These are phyloP conservation scores for Fusarium citri DNA, from an alignment of 2,329 filamentous ascomycete species.

Conservation along the genomic window DNA sequence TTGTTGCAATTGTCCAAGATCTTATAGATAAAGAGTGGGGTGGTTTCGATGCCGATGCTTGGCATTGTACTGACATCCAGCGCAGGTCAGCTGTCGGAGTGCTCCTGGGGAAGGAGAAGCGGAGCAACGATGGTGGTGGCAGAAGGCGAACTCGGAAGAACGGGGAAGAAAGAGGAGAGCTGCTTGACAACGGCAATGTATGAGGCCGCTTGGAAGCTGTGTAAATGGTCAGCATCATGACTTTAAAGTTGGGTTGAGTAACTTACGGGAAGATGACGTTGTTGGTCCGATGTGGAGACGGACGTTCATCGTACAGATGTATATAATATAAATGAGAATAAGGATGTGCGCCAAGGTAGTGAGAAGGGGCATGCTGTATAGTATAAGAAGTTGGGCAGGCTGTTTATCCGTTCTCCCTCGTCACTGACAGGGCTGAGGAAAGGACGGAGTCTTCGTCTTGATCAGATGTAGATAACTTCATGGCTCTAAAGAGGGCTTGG, in stretches of 20 bases:
- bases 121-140: neutral
- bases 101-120: neutral
- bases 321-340: neutral
- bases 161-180: neutral
- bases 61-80: neutral
- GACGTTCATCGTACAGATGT: neutral
- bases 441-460: neutral
- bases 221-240: neutral
- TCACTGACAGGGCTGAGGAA: neutral
- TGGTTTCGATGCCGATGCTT: neutral
- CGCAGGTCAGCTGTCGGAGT: neutral
- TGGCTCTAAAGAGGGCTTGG: neutral
- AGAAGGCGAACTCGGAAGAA: neutral
- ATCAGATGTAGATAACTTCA: neutral
- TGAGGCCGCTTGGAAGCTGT: neutral
- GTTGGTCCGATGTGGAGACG: neutral
- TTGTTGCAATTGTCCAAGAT: neutral
- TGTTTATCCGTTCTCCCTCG: neutral
- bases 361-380: neutral
- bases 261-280: neutral
- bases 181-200: neutral
- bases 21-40: neutral
- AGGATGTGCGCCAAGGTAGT: neutral
- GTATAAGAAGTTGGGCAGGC: fast-evolving
- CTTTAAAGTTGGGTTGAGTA: neutral